Percentiles rank a stretch among this genome's conserved stretches.
These are phyloP conservation scores for Aristolochia fimbriata DNA, from an alignment of 164 flowering plant genomes.

Conservation along the genomic window DNA sequence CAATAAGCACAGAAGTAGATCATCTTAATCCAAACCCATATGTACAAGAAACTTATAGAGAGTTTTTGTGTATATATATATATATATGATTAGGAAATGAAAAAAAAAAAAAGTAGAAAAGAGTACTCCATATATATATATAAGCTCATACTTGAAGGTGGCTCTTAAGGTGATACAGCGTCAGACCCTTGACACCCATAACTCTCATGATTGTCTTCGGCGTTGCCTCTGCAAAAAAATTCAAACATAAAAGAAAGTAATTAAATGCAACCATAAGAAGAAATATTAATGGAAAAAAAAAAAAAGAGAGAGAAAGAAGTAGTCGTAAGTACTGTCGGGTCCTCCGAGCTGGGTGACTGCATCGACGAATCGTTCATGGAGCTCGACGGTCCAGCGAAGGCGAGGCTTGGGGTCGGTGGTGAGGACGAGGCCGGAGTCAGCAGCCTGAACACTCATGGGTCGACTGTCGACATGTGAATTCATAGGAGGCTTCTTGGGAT, in stretches of 20 bases:
- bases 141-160: constrained; percentile 96
- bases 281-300: neutral
- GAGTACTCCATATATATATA: too few species aligned
- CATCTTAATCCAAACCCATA: neutral
- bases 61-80: too few species aligned
- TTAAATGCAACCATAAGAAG: too few species aligned
- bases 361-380: constrained; percentile 94
- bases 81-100: too few species aligned
- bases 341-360: constrained; percentile 99
- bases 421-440: constrained; percentile 95
- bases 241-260: too few species aligned
- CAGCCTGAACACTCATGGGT: constrained; percentile 83
- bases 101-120: too few species aligned
- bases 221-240: constrained; percentile 82
- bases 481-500: constrained; percentile 81
- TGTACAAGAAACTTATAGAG: neutral
- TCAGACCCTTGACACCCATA: constrained; percentile 98
- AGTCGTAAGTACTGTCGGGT: constrained; percentile 60
- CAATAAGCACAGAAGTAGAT: constrained; percentile 5
- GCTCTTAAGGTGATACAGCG: constrained; percentile 98
- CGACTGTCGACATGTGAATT: constrained; percentile 64
- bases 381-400: constrained; percentile 97
- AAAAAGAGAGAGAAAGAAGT: neutral
- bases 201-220: constrained; percentile 98
- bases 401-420: constrained; percentile 99